Conservation (phyloP, 2,329 filamentous ascomycete genomes). For the Akanthomyces muscarius region DNA sequence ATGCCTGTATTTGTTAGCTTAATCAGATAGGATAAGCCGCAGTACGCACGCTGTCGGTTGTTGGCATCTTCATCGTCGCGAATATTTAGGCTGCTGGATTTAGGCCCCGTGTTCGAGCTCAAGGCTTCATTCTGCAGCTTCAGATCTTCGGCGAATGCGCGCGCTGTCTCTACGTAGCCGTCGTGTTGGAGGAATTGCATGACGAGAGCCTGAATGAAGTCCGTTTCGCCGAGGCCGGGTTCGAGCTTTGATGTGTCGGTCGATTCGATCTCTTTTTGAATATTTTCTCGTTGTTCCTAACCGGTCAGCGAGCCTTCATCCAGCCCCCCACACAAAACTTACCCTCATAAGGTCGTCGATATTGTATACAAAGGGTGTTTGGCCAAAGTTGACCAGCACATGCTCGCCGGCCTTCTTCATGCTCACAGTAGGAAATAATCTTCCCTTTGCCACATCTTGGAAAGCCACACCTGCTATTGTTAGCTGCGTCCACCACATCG, state of each 20-base stretch:
- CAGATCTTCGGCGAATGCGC: slow-evolving; percentile 81
- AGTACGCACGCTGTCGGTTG: slow-evolving; percentile 70
- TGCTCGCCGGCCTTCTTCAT: slow-evolving; percentile 62
- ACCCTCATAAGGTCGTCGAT: slow-evolving; percentile 84
- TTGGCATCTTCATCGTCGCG: slow-evolving; percentile 83
- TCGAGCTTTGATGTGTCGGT: slow-evolving; percentile 58
- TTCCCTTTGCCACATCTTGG: slow-evolving; percentile 56
- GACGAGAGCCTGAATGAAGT: slow-evolving; percentile 74
- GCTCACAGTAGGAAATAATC: slow-evolving; percentile 64
- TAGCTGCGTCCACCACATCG: not conserved
- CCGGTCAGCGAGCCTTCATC: not conserved
- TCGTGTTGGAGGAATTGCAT: slow-evolving; percentile 91
- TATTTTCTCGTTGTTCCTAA: slow-evolving; percentile 56
- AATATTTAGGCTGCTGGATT: slow-evolving; percentile 59
- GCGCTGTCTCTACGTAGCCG: slow-evolving; percentile 89
- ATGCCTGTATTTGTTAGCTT: slow-evolving; percentile 57
- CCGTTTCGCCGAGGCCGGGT: slow-evolving; percentile 64
- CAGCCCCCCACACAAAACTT: slow-evolving; percentile 28
- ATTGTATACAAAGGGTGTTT: slow-evolving; percentile 80
- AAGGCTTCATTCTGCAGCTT: slow-evolving; percentile 68
- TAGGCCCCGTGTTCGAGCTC: slow-evolving; percentile 49
- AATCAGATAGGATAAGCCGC: too few species aligned
- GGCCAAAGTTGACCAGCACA: slow-evolving; percentile 62
- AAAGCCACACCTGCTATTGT: slow-evolving; percentile 61
- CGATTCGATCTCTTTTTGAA: slow-evolving; percentile 56